Percentiles rank a stretch among this genome's conserved stretches.
phyloP scores from a whole-genome alignment of 129 eudicot species.

The Flaveria bidentis region DNA sequence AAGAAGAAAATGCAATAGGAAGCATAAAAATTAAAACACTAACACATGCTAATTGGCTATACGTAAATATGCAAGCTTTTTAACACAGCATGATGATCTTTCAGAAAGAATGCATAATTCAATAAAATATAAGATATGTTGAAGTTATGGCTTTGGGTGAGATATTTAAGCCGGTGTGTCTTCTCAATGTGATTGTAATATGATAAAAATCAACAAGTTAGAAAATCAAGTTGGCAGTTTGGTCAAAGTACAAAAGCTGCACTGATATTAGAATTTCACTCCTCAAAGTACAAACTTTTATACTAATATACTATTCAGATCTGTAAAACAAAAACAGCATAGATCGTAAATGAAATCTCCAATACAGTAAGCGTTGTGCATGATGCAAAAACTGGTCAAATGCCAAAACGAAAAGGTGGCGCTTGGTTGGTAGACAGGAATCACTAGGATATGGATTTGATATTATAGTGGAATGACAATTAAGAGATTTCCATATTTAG shows the following conservation, averaged over 20 bases:
- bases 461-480: neutral
- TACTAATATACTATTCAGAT: neutral
- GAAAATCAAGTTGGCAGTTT: neutral
- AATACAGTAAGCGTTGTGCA: neutral
- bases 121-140: neutral
- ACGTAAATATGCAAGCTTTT: neutral
- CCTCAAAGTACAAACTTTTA: neutral
- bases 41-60: neutral
- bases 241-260: slow-evolving; percentile 7
- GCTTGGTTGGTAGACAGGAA: neutral
- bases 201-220: neutral
- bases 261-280: neutral
- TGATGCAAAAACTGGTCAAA: slow-evolving; percentile 15
- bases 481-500: neutral
- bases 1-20: neutral
- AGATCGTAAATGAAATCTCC: slow-evolving; percentile 1
- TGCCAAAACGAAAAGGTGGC: slow-evolving; percentile 3
- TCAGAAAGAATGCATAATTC: neutral
- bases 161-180: neutral
- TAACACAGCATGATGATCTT: neutral
- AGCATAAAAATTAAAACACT: neutral
- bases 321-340: slow-evolving; percentile 15
- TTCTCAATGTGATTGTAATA: slow-evolving; percentile 1
- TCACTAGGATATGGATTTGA: neutral
- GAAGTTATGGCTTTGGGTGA: neutral